Base-by-base conservation (phyloP, 2,329 filamentous ascomycete genomes). In the Metarhizium guizhouense region DNA sequence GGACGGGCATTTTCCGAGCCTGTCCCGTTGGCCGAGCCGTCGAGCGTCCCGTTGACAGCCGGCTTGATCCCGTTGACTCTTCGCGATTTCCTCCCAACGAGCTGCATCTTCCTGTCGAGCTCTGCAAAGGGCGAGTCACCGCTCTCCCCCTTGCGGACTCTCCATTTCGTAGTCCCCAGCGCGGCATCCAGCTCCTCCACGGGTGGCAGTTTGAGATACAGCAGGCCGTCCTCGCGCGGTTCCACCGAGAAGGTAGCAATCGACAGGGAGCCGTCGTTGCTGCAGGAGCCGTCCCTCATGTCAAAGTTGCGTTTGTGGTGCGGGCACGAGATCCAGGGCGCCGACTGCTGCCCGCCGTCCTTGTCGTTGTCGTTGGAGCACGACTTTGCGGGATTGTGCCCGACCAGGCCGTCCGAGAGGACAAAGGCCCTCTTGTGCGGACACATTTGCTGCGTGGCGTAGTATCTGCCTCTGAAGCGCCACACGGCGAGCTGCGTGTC, bases 381-480 rank as follows among this genome's bases (percentile, higher is more conserved):
- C 53, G 61, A 42, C 60, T 59, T 54, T 54, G 56, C 40, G 50
- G 68, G 62, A 30, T 83, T 80, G 60, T 90, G 86, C 45, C 92
- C 91, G 50, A 96, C 80, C 8, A 96, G 74, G 1, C 90, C 90
- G 67, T 96, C 92, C 0, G 87, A 87, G 30, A 96, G 82, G n/a
- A 92, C 86, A 65, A 96, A 96, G 1, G 90, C 86, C 11, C 90
- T 86, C 72, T 93, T 94, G 74, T 95, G 90, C 10, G 91, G 91
- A 68, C 91, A 96, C 91, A 96, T 96, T 68, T 96, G 90, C 73
- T 96, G 91, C 14, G 87, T 88, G 57, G 88, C 88, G 70, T 93
- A 93, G 76, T 86, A 95, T 54, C 81, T 81, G 20, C 90, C 90
- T 54, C 83, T 82, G 59, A 95, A 81, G 64, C 90, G 88, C 82